A percentile compares a stretch with the other conserved stretches of the same genome.
These are phyloP conservation scores for Phaeotremella skinneri DNA, from an alignment of 768 basidiomycete genomes.

Conservation along the genomic window DNA sequence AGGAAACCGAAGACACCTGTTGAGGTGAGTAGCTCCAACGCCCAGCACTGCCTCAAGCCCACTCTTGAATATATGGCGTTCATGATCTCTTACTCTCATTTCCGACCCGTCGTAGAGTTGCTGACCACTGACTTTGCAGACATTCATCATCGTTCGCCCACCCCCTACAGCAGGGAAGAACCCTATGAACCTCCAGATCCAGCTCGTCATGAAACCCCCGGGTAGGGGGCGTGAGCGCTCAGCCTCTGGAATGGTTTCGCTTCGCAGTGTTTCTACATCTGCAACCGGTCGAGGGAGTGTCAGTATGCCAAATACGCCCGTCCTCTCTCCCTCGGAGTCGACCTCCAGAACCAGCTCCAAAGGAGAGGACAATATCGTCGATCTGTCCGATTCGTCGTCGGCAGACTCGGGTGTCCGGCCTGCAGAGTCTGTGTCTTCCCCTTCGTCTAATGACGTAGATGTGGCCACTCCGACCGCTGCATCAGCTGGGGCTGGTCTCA, in stretches of 20 bases:
- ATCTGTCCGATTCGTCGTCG: conserved; percentile 7
- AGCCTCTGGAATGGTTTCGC: conserved; percentile 9
- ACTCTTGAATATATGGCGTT: background rate
- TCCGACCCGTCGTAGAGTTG: background rate
- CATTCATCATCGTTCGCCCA: conserved; percentile 86
- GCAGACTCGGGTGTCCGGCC: background rate
- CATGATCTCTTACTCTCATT: conserved; percentile 4
- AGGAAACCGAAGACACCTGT: conserved; percentile 19
- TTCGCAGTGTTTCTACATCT: conserved; percentile 4
- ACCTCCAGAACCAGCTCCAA: background rate
- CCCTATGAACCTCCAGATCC: conserved; percentile 84
- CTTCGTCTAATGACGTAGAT: background rate
- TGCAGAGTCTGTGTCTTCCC: background rate
- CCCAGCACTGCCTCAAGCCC: background rate
- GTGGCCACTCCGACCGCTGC: conserved; percentile 2
- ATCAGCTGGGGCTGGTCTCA: conserved; percentile 10
- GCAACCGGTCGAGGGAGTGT: background rate
- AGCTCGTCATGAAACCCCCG: conserved; percentile 61
- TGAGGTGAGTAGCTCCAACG: conserved; percentile 16
- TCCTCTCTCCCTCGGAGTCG: background rate
- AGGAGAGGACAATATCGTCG: background rate
- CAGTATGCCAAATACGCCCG: conserved; percentile 6
- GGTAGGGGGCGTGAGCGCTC: conserved; percentile 25
- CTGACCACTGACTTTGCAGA: conserved; percentile 55
- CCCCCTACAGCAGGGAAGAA: conserved; percentile 82